phyloP scores from a whole-genome alignment of 108 stramenopile species.

The Aurantiochytrium sp. region DNA sequence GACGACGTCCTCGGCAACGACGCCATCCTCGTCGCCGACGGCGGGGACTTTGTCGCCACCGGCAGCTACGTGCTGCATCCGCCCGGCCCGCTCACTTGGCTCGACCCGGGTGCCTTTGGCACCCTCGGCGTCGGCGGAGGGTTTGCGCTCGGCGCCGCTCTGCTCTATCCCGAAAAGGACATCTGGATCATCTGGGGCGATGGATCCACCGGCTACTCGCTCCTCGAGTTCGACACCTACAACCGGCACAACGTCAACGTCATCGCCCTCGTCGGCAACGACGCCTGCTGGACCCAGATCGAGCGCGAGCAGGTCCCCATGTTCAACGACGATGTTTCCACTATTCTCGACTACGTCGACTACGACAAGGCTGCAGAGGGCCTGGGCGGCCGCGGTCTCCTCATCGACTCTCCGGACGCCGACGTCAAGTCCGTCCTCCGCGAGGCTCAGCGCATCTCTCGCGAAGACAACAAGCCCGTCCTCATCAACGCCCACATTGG shows the following conservation, averaged over 20 bases:
- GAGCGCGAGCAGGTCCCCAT: slow-evolving; percentile 28
- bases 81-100: not conserved
- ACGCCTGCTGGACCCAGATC: slow-evolving; percentile 28
- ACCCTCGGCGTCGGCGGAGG: slow-evolving; percentile 21
- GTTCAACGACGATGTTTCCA: not conserved
- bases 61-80: not conserved
- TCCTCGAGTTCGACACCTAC: not conserved
- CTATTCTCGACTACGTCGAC: not conserved
- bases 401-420: not conserved
- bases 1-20: not conserved
- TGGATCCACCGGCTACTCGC: not conserved
- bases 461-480: not conserved
- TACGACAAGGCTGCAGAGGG: slow-evolving; percentile 15
- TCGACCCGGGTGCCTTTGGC: slow-evolving; percentile 19
- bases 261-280: slow-evolving; percentile 11
- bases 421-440: not conserved
- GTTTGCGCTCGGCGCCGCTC: slow-evolving; percentile 10
- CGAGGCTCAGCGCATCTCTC: not conserved
- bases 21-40: slow-evolving; percentile 16
- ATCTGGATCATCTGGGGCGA: slow-evolving; percentile 18
- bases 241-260: slow-evolving; percentile 10
- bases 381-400: not conserved
- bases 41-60: slow-evolving; percentile 21
- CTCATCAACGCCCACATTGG: slow-evolving; percentile 24
- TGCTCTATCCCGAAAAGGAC: slow-evolving; percentile 15